These are phyloP conservation scores for Eucalyptus tenuipes DNA, from an alignment of 345 rosid species.

Conservation along the genomic window DNA sequence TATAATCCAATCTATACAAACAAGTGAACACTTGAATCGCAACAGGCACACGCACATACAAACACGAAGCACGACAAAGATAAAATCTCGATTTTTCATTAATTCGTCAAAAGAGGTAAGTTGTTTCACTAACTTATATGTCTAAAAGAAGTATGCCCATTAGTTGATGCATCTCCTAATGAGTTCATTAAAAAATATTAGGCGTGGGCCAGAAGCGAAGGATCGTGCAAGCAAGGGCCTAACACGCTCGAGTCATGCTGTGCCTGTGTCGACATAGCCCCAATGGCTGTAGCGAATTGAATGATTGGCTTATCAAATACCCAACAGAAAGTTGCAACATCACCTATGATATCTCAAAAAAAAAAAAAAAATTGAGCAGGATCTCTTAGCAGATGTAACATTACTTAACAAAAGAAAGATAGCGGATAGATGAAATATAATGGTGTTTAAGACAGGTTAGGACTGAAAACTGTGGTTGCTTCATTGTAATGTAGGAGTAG, in stretches of 20 bases:
- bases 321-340: neutral
- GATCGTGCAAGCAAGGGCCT: neutral
- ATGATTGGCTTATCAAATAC: neutral
- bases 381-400: neutral
- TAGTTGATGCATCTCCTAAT: neutral
- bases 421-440: neutral
- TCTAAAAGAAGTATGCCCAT: neutral
- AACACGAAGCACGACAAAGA: neutral
- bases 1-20: neutral
- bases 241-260: neutral
- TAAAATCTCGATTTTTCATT: neutral
- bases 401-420: neutral
- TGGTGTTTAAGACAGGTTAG: neutral
- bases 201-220: neutral
- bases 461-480: neutral
- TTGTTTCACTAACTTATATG: neutral
- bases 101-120: neutral
- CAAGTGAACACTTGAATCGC: neutral
- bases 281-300: neutral
- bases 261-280: neutral
- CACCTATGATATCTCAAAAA: neutral
- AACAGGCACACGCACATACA: neutral
- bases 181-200: neutral
- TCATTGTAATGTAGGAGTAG: neutral
- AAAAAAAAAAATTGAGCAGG: neutral